Base-by-base conservation (phyloP, 768 basidiomycete genomes). In the Amanita muscaria region DNA sequence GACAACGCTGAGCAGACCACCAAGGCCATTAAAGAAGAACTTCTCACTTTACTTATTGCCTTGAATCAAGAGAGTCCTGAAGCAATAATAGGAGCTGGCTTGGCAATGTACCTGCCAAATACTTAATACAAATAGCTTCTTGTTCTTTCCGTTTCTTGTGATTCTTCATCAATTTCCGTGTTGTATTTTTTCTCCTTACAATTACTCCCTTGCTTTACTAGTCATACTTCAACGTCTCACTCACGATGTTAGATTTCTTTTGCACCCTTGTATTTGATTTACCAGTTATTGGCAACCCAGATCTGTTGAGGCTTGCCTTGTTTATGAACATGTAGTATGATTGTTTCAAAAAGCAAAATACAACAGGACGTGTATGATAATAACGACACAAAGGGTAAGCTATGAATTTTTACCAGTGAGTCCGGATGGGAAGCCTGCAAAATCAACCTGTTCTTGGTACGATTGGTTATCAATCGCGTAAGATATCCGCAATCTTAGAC, bases 371-470 rank as follows among this genome's bases (percentile, higher is more conserved):
- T 29, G 27, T 29, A 12, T 29, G 7, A 29, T 12, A 6, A 29
- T 6, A 15, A n/a, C 34, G 32, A 43, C 21, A 34, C 24, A 43
- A 35, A 7, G 34, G 30, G 22, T n/a, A 40, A 16, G 29, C 30
- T 47, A 69, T 54, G 64, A 64, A 49, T 53, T 59, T 42, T 67
- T 65, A 30, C 74, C 72, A 15, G 84, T 88, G 53, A 88, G 60
- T 32, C 77, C 77, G 16, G 80, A 70, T 14, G 92, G 91, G 63
- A 97, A 94, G 2, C 89, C 87, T 16, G 84, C 61, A 60, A 98
- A 98, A 64, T 98, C 93, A 45, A 91, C 81, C 66, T 97, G 93
- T 39, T 99, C 96, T 62, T 92, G 88, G 40, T 86, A 63, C 23
- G 66, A 66, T 56, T 79, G 77, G 2, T 88, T 88, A 33, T 61